Percentiles rank a stretch among this genome's conserved stretches.
Evolutionary conservation across 2,329 filamentous ascomycete genomes (phyloP).

Genomic region (Emmonsiellopsis sp.): DNA sequence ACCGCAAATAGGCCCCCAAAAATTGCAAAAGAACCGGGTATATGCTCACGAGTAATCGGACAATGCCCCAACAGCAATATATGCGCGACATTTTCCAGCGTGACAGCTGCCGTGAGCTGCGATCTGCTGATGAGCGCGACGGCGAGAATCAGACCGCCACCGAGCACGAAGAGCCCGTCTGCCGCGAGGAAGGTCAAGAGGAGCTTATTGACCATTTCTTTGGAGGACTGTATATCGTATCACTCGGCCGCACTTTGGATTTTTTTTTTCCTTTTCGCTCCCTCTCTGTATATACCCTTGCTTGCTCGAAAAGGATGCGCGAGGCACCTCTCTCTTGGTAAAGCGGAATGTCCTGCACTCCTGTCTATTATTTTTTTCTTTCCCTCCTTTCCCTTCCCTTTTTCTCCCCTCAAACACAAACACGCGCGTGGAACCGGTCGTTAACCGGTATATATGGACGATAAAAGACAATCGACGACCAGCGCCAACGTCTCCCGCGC

Average conservation of each 20-base stretch:
- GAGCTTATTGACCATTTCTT: slow-evolving; percentile 42
- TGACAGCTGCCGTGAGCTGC: slow-evolving; percentile 33
- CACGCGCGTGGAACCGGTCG: neutral
- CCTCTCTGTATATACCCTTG: too few relatives aligned
- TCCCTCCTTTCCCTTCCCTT: neutral
- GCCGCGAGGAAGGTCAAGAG: slow-evolving; percentile 43
- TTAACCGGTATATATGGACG: neutral
- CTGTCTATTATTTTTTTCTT: neutral
- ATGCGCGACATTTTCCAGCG: slow-evolving; percentile 40
- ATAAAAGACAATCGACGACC: slow-evolving; percentile 1
- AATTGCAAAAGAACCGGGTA: too few relatives aligned
- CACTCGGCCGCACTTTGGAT: neutral
- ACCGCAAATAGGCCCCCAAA: too few relatives aligned
- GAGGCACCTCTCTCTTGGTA: neutral
- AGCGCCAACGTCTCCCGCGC: neutral
- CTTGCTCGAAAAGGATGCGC: too few relatives aligned
- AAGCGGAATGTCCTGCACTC: neutral
- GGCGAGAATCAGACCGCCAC: slow-evolving; percentile 44
- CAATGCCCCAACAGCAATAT: slow-evolving; percentile 45
- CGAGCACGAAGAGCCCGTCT: slow-evolving; percentile 45
- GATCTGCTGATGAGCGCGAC: slow-evolving; percentile 44
- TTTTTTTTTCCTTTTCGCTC: neutral
- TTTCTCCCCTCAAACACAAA: neutral
- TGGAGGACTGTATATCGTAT: neutral
- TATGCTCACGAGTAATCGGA: slow-evolving; percentile 43